Base-by-base conservation (phyloP, 2,329 filamentous ascomycete genomes). In the Fusarium phyllophilum region DNA sequence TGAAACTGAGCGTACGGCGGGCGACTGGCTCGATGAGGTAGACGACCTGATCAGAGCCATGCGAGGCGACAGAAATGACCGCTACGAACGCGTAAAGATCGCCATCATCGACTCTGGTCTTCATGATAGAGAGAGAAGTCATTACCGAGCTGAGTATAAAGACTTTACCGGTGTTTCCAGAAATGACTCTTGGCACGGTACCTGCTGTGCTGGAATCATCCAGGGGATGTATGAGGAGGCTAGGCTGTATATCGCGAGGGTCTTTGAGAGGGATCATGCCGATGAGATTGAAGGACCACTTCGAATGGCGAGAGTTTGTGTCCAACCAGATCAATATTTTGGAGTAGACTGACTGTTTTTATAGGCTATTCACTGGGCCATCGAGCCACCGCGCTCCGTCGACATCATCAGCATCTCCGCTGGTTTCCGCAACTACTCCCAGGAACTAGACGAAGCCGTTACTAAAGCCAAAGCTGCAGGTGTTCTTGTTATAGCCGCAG, bases 151-250 rank as follows among this genome's bases (percentile, higher is more conserved):
- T 1, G 22, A 26, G 6, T 59, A 59, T 2, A 5, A 15, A 10
- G 60, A 62, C 4, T 46, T 59, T 1, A 39, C 52, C 0, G n/a
- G 31, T 4, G 6, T 13, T 0, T 0, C 10, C 22, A 26, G 0
- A 0, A 59, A 62, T 1, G 17, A 59, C 20, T 62, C 60, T 0
- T 62, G 60, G 60, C 60, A 62, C 1, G 60, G 60, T 0, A 59
- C 60, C 0, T 62, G 39, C 10, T 59, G 60, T 15, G 22, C 34
- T 2, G 22, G 20, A 0, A 59, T 62, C 1, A 10, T 62, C 3
- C 2, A 6, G 1, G 33, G n/a, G 0, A 1, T 59, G 0, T 62
- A 59, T 12, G 41, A 58, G 4, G 60, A 62, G 1, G 41, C 41
- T 3, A 3, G 6, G 4, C 14, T 62, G 0, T 62, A 15, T 0